phyloP scores from a whole-genome alignment of 2,329 filamentous ascomycete species.

The Phaeosphaeriaceae sp. region DNA sequence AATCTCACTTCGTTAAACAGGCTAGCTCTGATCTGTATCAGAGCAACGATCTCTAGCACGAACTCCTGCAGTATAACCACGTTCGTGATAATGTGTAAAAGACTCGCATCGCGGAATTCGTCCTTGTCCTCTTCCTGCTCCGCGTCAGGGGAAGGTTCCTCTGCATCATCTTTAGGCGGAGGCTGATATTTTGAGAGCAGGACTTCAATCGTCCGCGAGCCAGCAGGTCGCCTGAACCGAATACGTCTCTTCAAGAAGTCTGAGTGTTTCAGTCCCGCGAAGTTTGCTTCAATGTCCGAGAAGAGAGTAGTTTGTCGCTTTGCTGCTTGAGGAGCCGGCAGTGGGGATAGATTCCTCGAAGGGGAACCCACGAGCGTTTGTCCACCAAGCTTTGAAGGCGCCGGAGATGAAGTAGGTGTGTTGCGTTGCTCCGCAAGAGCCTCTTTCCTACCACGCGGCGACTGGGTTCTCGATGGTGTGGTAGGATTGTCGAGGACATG shows the following conservation, averaged over 20 bases:
- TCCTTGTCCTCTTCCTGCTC: constrained; percentile 30
- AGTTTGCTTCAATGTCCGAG: constrained; percentile 43
- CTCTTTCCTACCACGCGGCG: constrained; percentile 48
- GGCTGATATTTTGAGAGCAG: constrained; percentile 46
- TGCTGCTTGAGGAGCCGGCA: constrained; percentile 34
- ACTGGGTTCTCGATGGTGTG: constrained; percentile 43
- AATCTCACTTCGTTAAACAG: constrained; percentile 57
- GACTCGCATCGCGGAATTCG: constrained; percentile 51
- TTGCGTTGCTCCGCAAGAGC: constrained; percentile 28
- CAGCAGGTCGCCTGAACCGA: constrained; percentile 38
- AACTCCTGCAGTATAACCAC: constrained; percentile 61
- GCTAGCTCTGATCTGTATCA: constrained; percentile 58
- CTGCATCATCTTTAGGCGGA: constrained; percentile 37
- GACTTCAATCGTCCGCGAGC: constrained; percentile 38
- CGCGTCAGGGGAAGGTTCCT: constrained; percentile 22
- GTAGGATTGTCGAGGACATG: constrained; percentile 40
- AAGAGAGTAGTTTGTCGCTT: constrained; percentile 45
- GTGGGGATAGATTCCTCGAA: constrained; percentile 35
- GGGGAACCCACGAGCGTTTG: constrained; percentile 39
- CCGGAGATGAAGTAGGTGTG: constrained; percentile 34
- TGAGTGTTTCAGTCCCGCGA: constrained; percentile 38
- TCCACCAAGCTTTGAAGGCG: constrained; percentile 35
- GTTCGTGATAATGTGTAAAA: constrained; percentile 60
- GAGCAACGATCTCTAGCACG: constrained; percentile 57
- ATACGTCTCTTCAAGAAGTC: constrained; percentile 47